These are phyloP conservation scores for Kwoniella shandongensis DNA, from an alignment of 768 basidiomycete species.

Conservation along the genomic window DNA sequence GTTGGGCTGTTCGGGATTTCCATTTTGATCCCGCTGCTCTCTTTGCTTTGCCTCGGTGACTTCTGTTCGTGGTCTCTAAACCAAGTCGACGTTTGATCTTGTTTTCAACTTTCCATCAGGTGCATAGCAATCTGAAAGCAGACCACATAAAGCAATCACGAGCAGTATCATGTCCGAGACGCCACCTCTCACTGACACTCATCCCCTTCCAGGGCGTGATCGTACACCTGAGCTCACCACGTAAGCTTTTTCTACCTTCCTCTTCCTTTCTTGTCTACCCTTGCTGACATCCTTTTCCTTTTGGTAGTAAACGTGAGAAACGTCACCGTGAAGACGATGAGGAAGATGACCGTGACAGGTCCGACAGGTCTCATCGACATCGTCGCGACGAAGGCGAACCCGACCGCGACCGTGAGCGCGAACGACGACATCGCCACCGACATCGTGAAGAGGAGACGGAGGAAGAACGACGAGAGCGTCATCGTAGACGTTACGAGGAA, in stretches of 20 bases:
- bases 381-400: conserved; percentile 53
- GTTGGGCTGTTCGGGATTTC: no score
- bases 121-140: no score
- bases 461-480: conserved; percentile 18
- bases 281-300: neutral
- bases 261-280: conserved; percentile 3
- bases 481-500: conserved; percentile 23
- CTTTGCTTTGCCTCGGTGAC: no score
- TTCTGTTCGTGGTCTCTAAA: no score
- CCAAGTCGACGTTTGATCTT: no score
- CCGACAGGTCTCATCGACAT: conserved; percentile 50
- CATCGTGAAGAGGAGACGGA: conserved; percentile 28
- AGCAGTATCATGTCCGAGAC: conserved; percentile 33
- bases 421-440: conserved; percentile 22
- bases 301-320: conserved; percentile 57
- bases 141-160: conserved; percentile 2
- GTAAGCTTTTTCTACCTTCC: no score
- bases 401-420: conserved; percentile 28
- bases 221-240: conserved; percentile 44
- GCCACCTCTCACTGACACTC: conserved; percentile 16
- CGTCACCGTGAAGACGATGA: conserved; percentile 60
- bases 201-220: conserved; percentile 21
- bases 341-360: conserved; percentile 27
- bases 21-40: no score
- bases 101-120: no score